Percentiles rank a stretch among this genome's conserved stretches.
Conservation (phyloP, 352 stramenopile genomes). For the Phytophthora quininea region DNA sequence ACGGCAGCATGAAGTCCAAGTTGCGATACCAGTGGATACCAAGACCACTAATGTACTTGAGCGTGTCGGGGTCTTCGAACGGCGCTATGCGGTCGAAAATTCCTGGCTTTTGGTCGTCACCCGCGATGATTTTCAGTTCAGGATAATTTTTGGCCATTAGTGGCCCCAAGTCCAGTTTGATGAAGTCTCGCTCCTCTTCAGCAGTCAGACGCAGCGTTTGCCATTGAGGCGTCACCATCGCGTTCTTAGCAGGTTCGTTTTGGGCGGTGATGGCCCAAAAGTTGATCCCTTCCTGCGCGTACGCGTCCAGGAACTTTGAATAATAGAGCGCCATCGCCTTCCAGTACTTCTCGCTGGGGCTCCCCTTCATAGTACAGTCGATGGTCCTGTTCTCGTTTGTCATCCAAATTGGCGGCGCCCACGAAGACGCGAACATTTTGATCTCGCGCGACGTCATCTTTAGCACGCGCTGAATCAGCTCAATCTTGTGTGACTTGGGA, state of each 20-base stretch:
- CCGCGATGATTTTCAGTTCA: conserved; percentile 64
- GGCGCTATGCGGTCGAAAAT: conserved; percentile 36
- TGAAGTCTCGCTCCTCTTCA: conserved; percentile 44
- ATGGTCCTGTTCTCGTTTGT: conserved; percentile 49
- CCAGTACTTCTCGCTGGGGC: conserved; percentile 41
- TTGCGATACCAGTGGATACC: conserved; percentile 83
- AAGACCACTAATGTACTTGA: conserved; percentile 72
- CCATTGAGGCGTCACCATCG: conserved; percentile 29
- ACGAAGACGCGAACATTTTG: conserved; percentile 63
- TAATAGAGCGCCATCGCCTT: conserved; percentile 69
- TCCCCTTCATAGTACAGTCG: conserved; percentile 39
- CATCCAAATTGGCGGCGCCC: conserved; percentile 76
- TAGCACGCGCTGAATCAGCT: conserved; percentile 36
- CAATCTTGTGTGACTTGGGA: conserved; percentile 28
- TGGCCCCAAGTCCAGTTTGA: conserved; percentile 65
- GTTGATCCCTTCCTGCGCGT: conserved; percentile 51
- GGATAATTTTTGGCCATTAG: conserved; percentile 61
- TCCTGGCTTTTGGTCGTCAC: conserved; percentile 71
- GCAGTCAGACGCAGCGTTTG: conserved; percentile 37
- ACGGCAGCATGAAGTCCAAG: conserved; percentile 43
- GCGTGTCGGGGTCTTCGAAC: conserved; percentile 42
- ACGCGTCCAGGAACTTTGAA: conserved; percentile 70
- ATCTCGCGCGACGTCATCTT: conserved; percentile 32
- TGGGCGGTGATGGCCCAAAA: conserved; percentile 70
- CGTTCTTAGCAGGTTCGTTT: conserved; percentile 64